Evolutionary conservation across 83 land plant genomes (phyloP), one percentile per base, ranked within the genome.

Genomic region (Larix sibirica): DNA sequence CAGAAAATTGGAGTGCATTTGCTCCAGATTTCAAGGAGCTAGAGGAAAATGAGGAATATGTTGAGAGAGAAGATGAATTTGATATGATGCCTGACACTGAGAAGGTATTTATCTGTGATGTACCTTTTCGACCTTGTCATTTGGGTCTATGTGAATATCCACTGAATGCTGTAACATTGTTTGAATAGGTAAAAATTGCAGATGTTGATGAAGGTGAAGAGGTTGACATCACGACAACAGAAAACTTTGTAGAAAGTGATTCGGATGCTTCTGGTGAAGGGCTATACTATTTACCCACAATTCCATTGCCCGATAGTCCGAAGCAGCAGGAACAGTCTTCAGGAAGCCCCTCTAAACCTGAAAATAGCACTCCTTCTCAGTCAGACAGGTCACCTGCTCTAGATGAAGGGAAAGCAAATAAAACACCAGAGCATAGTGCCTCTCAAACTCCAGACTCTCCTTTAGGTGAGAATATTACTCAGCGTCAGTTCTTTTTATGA

Each of bases 1-100:
- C 96, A 2, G 98, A 95, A 83, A 97, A 97, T 71, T 97, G 98
- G 99, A 94, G 99, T 88, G 99, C 98, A 3, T 97, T 97, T 93
- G 99, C 98, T 83, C 99, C 98, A 21, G 98, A 97, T 85, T 97
- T 97, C 73, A 93, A 96, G 83, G 99, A 95, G 83, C 94, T 97
- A 0, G 99, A 97, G 86, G 99, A 97, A 58, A 97, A 97, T 85
- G 99, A 97, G 80, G 99, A 95, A 82, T 97, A 97, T 85, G 89
- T 95, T 47, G 98, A 95, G 79, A 86, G 94, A 65, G 99, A 97
- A 86, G 99, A 97, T 88, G 99, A 97, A 80, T 97, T 97, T 89
- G 97, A 97, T 83, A 62, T 91, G 64, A 88, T 85, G 86, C 96
- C 97, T 86, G 99, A 96, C 71, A 85, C 90, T 80, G 99, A 95